Percentiles rank a stretch among this genome's conserved stretches.
Conservation (phyloP, 73 alveolate genomes). For the Stentor roeselii region DNA sequence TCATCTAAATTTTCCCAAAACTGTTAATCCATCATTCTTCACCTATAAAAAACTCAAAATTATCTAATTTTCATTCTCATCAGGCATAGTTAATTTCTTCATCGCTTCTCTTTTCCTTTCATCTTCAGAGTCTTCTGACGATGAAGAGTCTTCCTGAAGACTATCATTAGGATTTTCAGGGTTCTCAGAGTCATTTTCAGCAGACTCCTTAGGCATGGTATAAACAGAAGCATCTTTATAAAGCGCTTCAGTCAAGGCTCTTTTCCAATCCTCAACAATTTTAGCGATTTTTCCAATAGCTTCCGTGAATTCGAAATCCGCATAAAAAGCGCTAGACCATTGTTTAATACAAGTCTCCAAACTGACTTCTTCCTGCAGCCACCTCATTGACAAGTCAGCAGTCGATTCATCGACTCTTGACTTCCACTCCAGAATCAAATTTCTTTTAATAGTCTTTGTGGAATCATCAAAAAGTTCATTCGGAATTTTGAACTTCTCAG, state of each 20-base stretch:
- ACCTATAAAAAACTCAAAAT: too few relatives aligned
- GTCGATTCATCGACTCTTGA: background rate
- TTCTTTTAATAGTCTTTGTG: background rate
- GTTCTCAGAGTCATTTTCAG: constrained; percentile 15
- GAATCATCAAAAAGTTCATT: constrained; percentile 8
- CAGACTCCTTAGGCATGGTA: constrained; percentile 13
- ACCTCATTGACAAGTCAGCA: background rate
- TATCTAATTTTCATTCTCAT: too few relatives aligned
- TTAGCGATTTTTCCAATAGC: background rate
- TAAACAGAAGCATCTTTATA: constrained; percentile 15
- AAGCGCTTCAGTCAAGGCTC: background rate
- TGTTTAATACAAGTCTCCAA: constrained; percentile 4
- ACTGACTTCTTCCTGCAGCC: constrained; percentile 24
- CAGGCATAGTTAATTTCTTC: too few relatives aligned
- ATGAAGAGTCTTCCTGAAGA: background rate
- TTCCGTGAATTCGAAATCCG: constrained; percentile 8
- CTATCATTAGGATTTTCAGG: background rate
- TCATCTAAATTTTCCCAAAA: too few relatives aligned
- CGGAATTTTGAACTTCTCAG: background rate
- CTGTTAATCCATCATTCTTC: too few relatives aligned
- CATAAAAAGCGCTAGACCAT: constrained; percentile 26
- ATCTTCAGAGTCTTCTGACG: background rate
- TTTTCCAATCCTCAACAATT: constrained; percentile 19
- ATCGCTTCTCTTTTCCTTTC: background rate
- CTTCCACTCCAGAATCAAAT: constrained; percentile 7